A percentile compares a stretch with the other conserved stretches of the same genome.
Evolutionary conservation across 345 rosid genomes (phyloP).

Genomic region (Arabis alpina): DNA sequence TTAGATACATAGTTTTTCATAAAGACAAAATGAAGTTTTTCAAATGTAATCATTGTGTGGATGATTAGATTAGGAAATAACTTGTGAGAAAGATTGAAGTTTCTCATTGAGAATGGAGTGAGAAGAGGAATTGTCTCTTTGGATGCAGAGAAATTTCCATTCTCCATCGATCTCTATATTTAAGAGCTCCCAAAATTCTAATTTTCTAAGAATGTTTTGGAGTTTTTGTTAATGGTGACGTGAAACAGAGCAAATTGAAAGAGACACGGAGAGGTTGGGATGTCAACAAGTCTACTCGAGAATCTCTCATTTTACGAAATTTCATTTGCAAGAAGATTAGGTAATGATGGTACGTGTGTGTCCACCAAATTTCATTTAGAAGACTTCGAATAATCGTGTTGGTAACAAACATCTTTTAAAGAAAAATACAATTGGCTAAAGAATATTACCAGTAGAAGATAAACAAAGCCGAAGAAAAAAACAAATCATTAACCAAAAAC

Average conservation of each 20-base stretch:
- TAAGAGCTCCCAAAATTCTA: neutral
- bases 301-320: too few relatives aligned
- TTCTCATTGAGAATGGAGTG: constrained; percentile 32
- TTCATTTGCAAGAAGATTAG: too few relatives aligned
- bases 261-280: neutral
- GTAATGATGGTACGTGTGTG: too few relatives aligned
- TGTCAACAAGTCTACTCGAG: too few relatives aligned
- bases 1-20: neutral
- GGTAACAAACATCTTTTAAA: too few relatives aligned
- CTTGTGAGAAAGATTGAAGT: constrained; percentile 42
- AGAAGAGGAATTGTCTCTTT: constrained; percentile 35
- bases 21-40: neutral
- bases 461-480: too few relatives aligned
- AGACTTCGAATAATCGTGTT: too few relatives aligned
- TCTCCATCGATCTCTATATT: constrained; percentile 29
- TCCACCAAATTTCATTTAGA: too few relatives aligned
- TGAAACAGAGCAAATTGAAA: constrained; percentile 5
- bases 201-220: neutral
- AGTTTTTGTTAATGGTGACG: neutral
- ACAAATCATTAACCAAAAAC: too few relatives aligned
- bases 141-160: constrained; percentile 8
- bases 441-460: too few relatives aligned
- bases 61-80: neutral
- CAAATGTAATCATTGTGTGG: neutral
- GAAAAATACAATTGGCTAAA: too few relatives aligned